Percentiles rank a stretch among this genome's conserved stretches.
These are phyloP conservation scores for Linnemannia schmuckeri DNA, from an alignment of 192 early-diverging fungal species.

Conservation along the genomic window DNA sequence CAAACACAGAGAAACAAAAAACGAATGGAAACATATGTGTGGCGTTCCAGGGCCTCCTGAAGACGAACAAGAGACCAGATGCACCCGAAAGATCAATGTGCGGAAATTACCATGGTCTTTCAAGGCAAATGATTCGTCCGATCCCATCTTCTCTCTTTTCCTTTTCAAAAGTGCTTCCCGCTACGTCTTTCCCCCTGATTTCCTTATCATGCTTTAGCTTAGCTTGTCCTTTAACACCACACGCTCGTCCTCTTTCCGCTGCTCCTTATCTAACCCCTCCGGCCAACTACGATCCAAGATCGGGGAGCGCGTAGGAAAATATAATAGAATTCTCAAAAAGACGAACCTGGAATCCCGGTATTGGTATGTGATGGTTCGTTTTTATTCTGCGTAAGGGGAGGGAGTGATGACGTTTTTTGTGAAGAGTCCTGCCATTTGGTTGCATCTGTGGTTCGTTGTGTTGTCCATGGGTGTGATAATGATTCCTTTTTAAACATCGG, in stretches of 20 bases:
- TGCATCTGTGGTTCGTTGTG: not conserved
- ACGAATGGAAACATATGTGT: not conserved
- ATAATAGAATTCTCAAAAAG: not conserved
- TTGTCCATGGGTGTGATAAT: not conserved
- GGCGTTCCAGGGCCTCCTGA: not conserved
- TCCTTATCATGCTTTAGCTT: not conserved
- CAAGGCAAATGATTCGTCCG: not conserved
- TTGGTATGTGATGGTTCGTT: not conserved
- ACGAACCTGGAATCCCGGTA: not conserved
- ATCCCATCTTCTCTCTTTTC: not conserved
- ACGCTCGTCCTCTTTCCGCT: too few species aligned
- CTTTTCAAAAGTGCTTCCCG: not conserved
- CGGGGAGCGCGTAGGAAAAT: not conserved
- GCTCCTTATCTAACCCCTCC: not conserved
- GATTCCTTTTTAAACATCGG: constrained; percentile 16
- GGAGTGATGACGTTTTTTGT: not conserved
- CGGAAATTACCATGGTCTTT: not conserved
- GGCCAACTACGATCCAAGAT: not conserved
- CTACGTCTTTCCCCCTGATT: not conserved
- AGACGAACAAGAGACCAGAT: not conserved
- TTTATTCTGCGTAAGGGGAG: not conserved
- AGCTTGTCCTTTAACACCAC: not conserved
- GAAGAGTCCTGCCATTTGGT: not conserved
- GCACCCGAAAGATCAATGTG: not conserved
- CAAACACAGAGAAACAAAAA: not conserved